Conservation (phyloP, 1,284 basidiomycete genomes). For the Microbotryum violaceum region DNA sequence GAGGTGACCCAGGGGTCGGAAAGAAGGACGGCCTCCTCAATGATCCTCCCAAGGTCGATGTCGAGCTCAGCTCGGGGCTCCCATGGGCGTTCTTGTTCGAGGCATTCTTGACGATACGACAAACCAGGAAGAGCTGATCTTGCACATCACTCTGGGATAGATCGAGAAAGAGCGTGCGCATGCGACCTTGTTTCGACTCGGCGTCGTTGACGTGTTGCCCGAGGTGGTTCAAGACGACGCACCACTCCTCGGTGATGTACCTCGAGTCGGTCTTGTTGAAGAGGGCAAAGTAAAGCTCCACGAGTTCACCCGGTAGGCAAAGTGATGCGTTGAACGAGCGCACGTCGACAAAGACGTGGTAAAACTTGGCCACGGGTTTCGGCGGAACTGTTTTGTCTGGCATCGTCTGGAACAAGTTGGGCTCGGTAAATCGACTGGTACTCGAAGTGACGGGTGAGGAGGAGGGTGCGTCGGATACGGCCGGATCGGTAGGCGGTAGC, state of each 20-base stretch:
- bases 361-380: constrained; percentile 51
- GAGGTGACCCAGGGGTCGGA: constrained; percentile 1
- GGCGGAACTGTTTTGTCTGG: no score
- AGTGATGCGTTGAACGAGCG: constrained; percentile 84
- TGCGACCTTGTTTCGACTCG: constrained; percentile 30
- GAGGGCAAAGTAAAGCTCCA: constrained; percentile 87
- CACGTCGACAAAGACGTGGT: constrained; percentile 80
- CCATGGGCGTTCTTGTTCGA: constrained; percentile 1
- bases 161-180: constrained; percentile 78
- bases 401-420: no score
- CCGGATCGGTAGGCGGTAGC: no score
- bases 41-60: not conserved
- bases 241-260: constrained; percentile 92
- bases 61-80: not conserved
- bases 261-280: constrained; percentile 73
- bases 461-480: no score
- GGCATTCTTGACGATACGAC: constrained; percentile 77
- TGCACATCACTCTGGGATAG: constrained; percentile 76
- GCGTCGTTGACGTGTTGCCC: constrained; percentile 74
- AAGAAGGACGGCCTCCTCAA: not conserved
- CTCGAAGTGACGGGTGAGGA: no score
- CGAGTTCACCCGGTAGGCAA: constrained; percentile 80
- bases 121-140: constrained; percentile 76
- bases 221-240: constrained; percentile 80
- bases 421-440: no score